phyloP scores from a whole-genome alignment of 352 stramenopile genomes.

The Globisporangium mamillatum region DNA sequence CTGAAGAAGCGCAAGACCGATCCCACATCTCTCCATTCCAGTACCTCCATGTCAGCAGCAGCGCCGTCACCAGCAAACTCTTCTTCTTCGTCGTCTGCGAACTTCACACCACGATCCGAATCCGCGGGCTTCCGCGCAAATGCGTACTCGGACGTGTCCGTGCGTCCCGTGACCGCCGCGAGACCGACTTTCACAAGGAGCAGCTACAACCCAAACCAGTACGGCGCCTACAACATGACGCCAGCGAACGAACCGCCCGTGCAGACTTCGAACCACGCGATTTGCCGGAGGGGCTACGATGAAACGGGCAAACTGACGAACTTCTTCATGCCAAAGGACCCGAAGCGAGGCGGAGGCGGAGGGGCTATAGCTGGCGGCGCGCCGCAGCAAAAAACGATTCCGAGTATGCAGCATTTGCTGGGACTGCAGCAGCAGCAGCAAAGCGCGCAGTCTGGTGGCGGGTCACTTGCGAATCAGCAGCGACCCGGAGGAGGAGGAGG shows the following conservation, averaged over 20 bases:
- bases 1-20: conserved; percentile 64
- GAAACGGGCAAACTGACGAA: conserved; percentile 77
- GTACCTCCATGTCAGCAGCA: conserved; percentile 1
- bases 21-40: conserved; percentile 8
- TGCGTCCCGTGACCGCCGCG: conserved; percentile 37
- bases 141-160: conserved; percentile 64
- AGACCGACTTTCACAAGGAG: conserved; percentile 45
- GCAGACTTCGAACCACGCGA: conserved; percentile 26
- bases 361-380: neutral
- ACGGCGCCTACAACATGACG: conserved; percentile 58
- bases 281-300: conserved; percentile 68
- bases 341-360: conserved; percentile 18
- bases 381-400: conserved; percentile 37
- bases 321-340: conserved; percentile 67
- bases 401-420: conserved; percentile 53
- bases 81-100: conserved; percentile 5
- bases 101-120: conserved; percentile 32
- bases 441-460: conserved; percentile 11
- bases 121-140: conserved; percentile 41
- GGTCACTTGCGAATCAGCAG: conserved; percentile 23
- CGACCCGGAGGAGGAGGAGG: conserved; percentile 13
- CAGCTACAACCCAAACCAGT: conserved; percentile 67
- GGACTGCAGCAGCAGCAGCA: conserved; percentile 24
- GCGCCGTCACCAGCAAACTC: conserved; percentile 1
- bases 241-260: conserved; percentile 42